A percentile compares a stretch with the other conserved stretches of the same genome.
These are phyloP conservation scores for Hanseniaspora singularis DNA, from an alignment of 805 yeast species.

Conservation along the genomic window DNA sequence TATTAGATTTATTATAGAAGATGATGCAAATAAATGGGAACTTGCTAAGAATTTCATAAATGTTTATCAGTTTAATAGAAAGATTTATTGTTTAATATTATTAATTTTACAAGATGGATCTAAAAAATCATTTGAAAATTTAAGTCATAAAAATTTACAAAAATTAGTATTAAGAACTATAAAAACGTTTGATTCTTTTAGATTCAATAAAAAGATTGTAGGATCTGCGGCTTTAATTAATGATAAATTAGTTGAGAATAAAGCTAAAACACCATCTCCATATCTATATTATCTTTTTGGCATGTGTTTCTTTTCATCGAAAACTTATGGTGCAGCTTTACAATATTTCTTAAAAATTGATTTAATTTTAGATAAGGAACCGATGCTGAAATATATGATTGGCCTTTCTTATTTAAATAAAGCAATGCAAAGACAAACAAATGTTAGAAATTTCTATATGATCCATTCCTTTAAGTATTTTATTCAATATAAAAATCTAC, in stretches of 20 bases:
- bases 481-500: conserved; percentile 51
- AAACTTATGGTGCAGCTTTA: conserved; percentile 71
- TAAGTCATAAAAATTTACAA: conserved; percentile 73
- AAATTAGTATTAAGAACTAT: conserved; percentile 81
- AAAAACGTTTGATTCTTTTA: conserved; percentile 72
- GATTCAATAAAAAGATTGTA: conserved; percentile 39
- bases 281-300: conserved; percentile 71
- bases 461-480: conserved; percentile 76
- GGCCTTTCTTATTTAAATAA: conserved; percentile 80
- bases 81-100: conserved; percentile 52
- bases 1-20: conserved; percentile 57
- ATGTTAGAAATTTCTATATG: conserved; percentile 75
- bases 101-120: conserved; percentile 53
- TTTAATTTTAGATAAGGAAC: conserved; percentile 56
- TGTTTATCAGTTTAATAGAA: conserved; percentile 64
- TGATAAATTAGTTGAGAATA: conserved; percentile 31
- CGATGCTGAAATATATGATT: conserved; percentile 59
- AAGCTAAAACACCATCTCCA: conserved; percentile 37
- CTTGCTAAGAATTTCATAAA: conserved; percentile 53
- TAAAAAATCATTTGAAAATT: conserved; percentile 42
- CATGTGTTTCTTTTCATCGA: conserved; percentile 63
- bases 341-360: conserved; percentile 66
- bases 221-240: conserved; percentile 72
- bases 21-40: conserved; percentile 42
- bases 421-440: conserved; percentile 79